These are phyloP conservation scores for Puccinellia tenuiflora DNA, from an alignment of 176 grass and related monocot species.

Conservation along the genomic window DNA sequence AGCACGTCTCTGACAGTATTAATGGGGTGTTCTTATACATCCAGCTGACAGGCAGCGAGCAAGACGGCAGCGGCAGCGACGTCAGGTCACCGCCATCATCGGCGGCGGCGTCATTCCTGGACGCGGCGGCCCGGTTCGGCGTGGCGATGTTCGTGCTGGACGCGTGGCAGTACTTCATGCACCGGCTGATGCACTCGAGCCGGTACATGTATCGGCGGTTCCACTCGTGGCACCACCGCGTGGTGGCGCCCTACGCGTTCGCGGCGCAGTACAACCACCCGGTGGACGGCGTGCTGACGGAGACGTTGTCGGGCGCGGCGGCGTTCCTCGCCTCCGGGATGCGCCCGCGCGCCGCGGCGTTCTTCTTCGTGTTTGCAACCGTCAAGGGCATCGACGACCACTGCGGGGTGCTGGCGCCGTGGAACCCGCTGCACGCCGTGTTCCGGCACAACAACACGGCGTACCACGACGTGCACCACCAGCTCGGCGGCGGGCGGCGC, in stretches of 20 bases:
- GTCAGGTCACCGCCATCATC: background rate
- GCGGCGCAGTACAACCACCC: slow-evolving; percentile 69
- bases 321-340: slow-evolving; percentile 47
- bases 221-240: slow-evolving; percentile 73
- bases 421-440: slow-evolving; percentile 47
- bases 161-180: slow-evolving; percentile 59
- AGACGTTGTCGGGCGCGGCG: slow-evolving; percentile 39
- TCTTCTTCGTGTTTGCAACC: slow-evolving; percentile 51
- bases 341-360: background rate
- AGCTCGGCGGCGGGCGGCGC: slow-evolving; percentile 32
- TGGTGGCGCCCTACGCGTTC: slow-evolving; percentile 55
- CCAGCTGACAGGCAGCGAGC: slow-evolving; percentile 13
- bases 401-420: slow-evolving; percentile 44
- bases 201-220: slow-evolving; percentile 42
- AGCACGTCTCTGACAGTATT: background rate
- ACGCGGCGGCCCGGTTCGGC: slow-evolving; percentile 19
- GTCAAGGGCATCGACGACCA: slow-evolving; percentile 65
- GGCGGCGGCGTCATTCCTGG: background rate
- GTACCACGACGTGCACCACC: slow-evolving; percentile 70
- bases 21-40: background rate
- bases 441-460: slow-evolving; percentile 54
- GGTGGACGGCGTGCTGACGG: slow-evolving; percentile 49
- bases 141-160: slow-evolving; percentile 57
- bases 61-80: background rate
- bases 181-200: slow-evolving; percentile 55